A percentile compares a stretch with the other conserved stretches of the same genome.
Conservation (phyloP, 306 rosid genomes). For the Medicago arabica region DNA sequence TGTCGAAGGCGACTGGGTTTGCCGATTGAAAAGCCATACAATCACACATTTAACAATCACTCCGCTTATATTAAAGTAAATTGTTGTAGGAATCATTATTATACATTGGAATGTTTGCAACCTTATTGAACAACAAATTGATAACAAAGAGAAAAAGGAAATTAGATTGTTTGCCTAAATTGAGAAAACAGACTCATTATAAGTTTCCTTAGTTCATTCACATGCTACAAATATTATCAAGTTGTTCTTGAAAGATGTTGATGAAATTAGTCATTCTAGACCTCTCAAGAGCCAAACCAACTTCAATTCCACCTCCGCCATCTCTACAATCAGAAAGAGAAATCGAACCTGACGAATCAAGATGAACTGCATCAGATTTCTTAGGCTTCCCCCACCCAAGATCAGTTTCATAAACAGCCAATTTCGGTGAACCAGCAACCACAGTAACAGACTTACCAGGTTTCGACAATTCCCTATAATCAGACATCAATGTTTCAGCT, state of each 20-base stretch:
- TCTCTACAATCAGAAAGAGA: conserved; percentile 45
- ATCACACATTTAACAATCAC: no score
- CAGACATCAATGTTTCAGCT: conserved; percentile 44
- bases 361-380: conserved; percentile 47
- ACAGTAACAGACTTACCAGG: background rate
- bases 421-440: conserved; percentile 53
- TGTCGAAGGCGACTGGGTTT: no score
- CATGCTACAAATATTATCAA: conserved; percentile 26
- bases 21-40: no score
- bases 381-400: conserved; percentile 66
- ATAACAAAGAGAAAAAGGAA: background rate
- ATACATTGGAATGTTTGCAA: background rate
- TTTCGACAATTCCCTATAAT: background rate
- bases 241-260: conserved; percentile 28
- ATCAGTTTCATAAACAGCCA: conserved; percentile 50
- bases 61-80: no score
- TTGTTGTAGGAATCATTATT: no score
- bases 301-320: conserved; percentile 43
- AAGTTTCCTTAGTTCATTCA: background rate
- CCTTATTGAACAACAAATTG: background rate
- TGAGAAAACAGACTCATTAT: no score
- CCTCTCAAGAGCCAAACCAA: conserved; percentile 47
- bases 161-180: no score
- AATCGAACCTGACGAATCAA: conserved; percentile 40
- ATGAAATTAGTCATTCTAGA: conserved; percentile 36